Base-by-base conservation (phyloP, 1,284 basidiomycete species). In the Moesziomyces antarcticus region DNA sequence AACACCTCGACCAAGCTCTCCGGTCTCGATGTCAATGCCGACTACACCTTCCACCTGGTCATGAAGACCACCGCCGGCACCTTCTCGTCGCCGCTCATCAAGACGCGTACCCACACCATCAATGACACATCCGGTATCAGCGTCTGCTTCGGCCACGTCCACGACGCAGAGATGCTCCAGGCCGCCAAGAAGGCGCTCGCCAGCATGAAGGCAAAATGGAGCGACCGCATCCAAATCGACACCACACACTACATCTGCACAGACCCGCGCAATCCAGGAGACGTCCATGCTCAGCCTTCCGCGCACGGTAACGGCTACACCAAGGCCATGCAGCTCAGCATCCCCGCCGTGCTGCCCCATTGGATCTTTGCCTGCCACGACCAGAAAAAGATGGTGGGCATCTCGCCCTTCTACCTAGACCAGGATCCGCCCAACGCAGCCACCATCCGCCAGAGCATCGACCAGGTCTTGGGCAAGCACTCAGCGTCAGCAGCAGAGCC, bases 181-280 rank as follows among this genome's bases (percentile, higher is more conserved):
- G 75, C 69, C 10, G 70, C 78, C 33, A 75, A 77, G 45, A 48
- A 65, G 21, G 71, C 75, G 6, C 52, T 84, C 25, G 45, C 49
- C 35, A 52, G 59, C 25, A 73, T 84, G 72, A 73, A 76, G 35
- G 81, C 77, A 3, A 70, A 71, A 25, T 93, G 91, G 90, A 92
- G 91, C 75, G 92, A 95, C 73, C 91, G 90, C 76, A 94, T 99
- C 25, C 93, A 95, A 85, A 94, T 98, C 45, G 82, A 84, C 24
- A 84, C 82, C 1, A 83, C 82, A 13, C 82, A 84, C 51, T 76
- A 78, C 37, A 54, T 84, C 20, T 80, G 79, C 57, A 75, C 79
- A 13, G 67, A 76, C 44, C 75, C 79, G 16, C 59, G 77, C 20
- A 75, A 73, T 35, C 70, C 77, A 20, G 68, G 62, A 7, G 67